Evolutionary conservation across 192 early-diverging fungal species (phyloP), one percentile per base, ranked within the genome.

Genomic region (Gonapodya prolifera): DNA sequence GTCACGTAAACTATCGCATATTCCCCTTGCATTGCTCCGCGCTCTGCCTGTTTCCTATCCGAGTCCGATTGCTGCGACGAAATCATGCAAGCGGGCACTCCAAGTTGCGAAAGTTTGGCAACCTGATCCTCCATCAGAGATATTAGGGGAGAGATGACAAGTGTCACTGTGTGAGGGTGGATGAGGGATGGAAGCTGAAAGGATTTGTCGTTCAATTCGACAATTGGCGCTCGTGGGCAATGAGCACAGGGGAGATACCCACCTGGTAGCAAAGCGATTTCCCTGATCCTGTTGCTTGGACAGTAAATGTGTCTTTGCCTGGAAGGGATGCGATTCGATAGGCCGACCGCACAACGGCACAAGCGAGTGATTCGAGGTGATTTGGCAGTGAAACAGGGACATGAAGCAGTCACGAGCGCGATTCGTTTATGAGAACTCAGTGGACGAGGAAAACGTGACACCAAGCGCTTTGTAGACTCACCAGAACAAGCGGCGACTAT

Each of bases 201-300:
- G 34, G 18, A 18, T n/a, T n/a, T n/a, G n/a, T n/a, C n/a, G n/a
- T n/a, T n/a, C n/a, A n/a, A n/a, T n/a, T n/a, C n/a, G n/a, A n/a
- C n/a, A n/a, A n/a, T n/a, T n/a, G n/a, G n/a, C n/a, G n/a, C n/a
- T n/a, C n/a, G n/a, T n/a, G n/a, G n/a, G n/a, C n/a, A n/a, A n/a
- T n/a, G n/a, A n/a, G n/a, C n/a, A n/a, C n/a, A n/a, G n/a, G n/a
- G n/a, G n/a, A n/a, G n/a, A 61, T 61, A 61, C 23, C 90, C 0
- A 94, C 83, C 83, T 94, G 93, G 78, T 94, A 94, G 1, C 83
- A 91, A 0, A 94, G 83, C 0, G 92, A 94, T 81, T 94, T 94
- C n/a, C 93, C 93, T 30, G 78, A 81, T 35, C 90, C 90, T 8
- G 89, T 91, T 1, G 89, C 87, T 8, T 87, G 79, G 34, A 86